Base-by-base conservation (phyloP, 768 basidiomycete genomes). In the Megacollybia marginata region DNA sequence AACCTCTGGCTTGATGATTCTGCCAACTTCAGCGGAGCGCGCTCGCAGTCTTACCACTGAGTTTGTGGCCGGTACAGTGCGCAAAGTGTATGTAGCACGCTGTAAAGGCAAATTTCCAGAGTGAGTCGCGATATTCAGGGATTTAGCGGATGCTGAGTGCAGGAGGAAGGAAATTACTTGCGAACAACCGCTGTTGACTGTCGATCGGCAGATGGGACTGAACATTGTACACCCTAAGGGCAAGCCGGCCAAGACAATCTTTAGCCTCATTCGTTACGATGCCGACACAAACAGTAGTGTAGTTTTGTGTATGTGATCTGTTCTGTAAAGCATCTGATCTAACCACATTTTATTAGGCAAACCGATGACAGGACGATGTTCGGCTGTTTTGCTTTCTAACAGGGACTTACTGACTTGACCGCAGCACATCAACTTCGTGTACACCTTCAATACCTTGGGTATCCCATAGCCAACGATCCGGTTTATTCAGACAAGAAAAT, bases 341-440 rank as follows among this genome's bases (percentile, higher is more conserved):
- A 28, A 47, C 38, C 4, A 40, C 3, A 31, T 47, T 49, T 42
- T 16, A 49, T 23, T 57, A 92, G 91, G 91, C 66, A 80, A 77
- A 59, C 95, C 95, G 2, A 68, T 88, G 50, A 99, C 96, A 5
- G 95, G 95, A 44, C 78, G 95, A 55, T 96, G 93, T 95, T 68
- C 62, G 91, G 70, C 40, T 52, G 16, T 46, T 59, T 48, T 20
- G 32, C 19, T 42, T 47, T 34, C 46, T 40, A 15, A 28, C 13
- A 15, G 19, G 32, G 20, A 47, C 38, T 45, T 6, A 6, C 40
- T 31, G 43, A 32, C 44, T 50, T 47, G 16, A 47, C 28, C 23
- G 11, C 46, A 96, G 93, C 96, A 0, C 96, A 99, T 68, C 96
- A 99, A 66, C 89, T 98, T 51, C 80, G 96, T 46, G 95, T 99